Conservation (phyloP, 176 grass and related monocot species). For the Aegilops speltoides region DNA sequence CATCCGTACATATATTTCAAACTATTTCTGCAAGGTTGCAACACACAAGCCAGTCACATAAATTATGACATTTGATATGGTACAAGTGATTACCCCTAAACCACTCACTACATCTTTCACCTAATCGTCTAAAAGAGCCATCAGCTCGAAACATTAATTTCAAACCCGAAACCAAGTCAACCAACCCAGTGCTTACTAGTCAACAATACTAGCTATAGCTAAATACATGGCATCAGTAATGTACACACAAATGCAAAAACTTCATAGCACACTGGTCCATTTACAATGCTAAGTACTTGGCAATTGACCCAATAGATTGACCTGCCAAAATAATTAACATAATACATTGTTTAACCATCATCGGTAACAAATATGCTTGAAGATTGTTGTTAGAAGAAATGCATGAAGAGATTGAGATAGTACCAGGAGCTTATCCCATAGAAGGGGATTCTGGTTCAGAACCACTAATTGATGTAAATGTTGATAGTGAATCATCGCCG, state of each 20-base stretch:
- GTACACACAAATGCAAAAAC: conserved; percentile 36
- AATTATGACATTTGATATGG: conserved; percentile 34
- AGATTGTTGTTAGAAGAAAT: conserved; percentile 3
- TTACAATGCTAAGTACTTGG: conserved; percentile 33
- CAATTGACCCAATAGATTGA: conserved; percentile 25
- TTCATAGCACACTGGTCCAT: conserved; percentile 12
- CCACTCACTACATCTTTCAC: conserved; percentile 28
- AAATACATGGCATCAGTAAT: conserved; percentile 40
- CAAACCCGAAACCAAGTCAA: conserved; percentile 45
- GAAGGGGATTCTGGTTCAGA: conserved; percentile 94
- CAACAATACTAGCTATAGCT: conserved; percentile 35
- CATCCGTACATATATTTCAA: conserved; percentile 23
- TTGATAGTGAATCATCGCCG: conserved; percentile 78
- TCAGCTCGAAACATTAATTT: conserved; percentile 18
- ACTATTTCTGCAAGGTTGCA: conserved; percentile 4
- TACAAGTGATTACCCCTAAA: conserved; percentile 26
- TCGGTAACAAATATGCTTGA: background rate
- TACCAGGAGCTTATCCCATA: conserved; percentile 47
- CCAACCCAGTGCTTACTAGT: conserved; percentile 25
- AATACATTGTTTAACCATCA: background rate
- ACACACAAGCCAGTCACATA: conserved; percentile 33
- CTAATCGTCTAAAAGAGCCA: conserved; percentile 35
- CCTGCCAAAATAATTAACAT: conserved; percentile 31
- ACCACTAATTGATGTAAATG: conserved; percentile 96
- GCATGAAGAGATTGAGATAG: background rate